Percentiles rank a stretch among this genome's conserved stretches.
Conservation (phyloP, 805 yeast genomes). For the Hanseniaspora lindneri region DNA sequence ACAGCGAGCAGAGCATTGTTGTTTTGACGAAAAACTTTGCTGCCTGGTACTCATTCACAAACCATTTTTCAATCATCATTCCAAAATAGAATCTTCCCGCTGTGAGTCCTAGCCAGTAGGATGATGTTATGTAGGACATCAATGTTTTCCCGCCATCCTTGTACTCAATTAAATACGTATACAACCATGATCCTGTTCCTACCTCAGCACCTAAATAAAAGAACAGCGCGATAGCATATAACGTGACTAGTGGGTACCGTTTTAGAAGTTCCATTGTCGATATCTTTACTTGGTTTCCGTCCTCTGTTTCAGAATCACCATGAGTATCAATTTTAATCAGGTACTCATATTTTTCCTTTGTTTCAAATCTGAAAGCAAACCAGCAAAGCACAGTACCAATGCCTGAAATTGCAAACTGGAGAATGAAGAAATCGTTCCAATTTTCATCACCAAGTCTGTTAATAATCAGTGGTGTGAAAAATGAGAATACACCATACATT, state of each 20-base stretch:
- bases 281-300: not conserved
- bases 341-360: constrained; percentile 30
- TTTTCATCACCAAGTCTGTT: constrained; percentile 31
- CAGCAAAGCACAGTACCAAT: constrained; percentile 24
- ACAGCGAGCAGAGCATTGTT: constrained; percentile 29
- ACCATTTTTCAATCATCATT: constrained; percentile 40
- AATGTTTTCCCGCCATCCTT: constrained; percentile 37
- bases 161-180: constrained; percentile 47
- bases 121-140: constrained; percentile 56
- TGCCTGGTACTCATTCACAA: constrained; percentile 35
- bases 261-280: constrained; percentile 8
- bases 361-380: constrained; percentile 39
- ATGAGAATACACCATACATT: constrained; percentile 60
- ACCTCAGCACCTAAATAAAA: constrained; percentile 62
- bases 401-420: constrained; percentile 33
- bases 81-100: constrained; percentile 50
- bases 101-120: constrained; percentile 63
- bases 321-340: constrained; percentile 14
- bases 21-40: constrained; percentile 29
- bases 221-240: constrained; percentile 42
- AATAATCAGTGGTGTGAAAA: constrained; percentile 54
- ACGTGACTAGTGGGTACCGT: constrained; percentile 34
- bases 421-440: constrained; percentile 25
- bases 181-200: constrained; percentile 58
- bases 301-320: constrained; percentile 19